Base-by-base conservation (phyloP, 441 rosid species). In the Dalechampia spathulata region DNA sequence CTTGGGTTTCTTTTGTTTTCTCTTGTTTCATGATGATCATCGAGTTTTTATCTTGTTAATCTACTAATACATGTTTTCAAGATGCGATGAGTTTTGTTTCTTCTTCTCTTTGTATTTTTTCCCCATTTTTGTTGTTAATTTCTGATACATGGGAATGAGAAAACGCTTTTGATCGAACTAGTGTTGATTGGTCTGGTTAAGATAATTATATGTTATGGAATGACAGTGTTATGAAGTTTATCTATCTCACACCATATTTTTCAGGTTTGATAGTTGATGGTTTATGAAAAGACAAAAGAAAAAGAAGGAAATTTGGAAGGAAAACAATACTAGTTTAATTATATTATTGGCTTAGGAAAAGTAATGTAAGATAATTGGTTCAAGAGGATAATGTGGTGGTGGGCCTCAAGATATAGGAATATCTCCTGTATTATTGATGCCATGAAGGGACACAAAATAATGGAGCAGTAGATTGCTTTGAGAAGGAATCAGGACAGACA, bases 281-380 rank as follows among this genome's bases (percentile, higher is more conserved):
- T 45, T 58, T 19, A 21, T 5, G 20, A 44, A 41, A 41, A 28
- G 53, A 42, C 71, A 46, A 48, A 47, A 37, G 16, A 13, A 38
- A 39, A 19, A 22, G 26, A 26, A 26, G 7, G 5, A 6, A 22
- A 58, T 21, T 10, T 9, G n/a, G 16, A 21, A 37, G 5, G 15
- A 16, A 47, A 43, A 42, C 15, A 27, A 15, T 53, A n/a, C 20
- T 27, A 14, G 10, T 11, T 23, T 8, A 28, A 44, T 62, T 38
- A n/a, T 45, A 4, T 40, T 55, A 63, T 63, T 63, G 60, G 73
- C 34, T 40, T 11, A 7, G 45, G 28, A 45, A 61, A 66, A 65
- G 49, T 40, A 6, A 37, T 16, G 38, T 14, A 15, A 43, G 42
- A 17, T 17, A 17, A 21, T 0, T 43, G 13, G 23, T 37, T 51